Conservation (phyloP, 2,329 filamentous ascomycete genomes). For the Ophiostoma montium region DNA sequence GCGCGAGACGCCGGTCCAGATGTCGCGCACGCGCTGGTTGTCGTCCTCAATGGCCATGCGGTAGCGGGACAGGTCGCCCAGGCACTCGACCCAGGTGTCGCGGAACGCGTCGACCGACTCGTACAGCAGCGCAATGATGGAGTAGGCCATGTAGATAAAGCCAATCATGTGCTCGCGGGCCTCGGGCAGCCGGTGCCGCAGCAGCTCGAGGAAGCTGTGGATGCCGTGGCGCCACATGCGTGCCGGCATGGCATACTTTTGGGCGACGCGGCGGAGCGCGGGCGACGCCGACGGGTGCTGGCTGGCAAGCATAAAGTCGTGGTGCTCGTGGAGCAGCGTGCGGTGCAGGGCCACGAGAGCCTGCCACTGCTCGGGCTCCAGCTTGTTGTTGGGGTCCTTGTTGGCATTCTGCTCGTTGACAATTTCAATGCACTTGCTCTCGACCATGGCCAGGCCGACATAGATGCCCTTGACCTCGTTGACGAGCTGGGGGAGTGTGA, state of each 20-base stretch:
- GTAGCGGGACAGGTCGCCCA: conserved; percentile 75
- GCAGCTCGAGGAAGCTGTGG: conserved; percentile 65
- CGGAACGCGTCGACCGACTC: conserved; percentile 74
- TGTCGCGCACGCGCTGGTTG: conserved; percentile 58
- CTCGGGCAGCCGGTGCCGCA: conserved; percentile 58
- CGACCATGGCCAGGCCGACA: conserved; percentile 70
- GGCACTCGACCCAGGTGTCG: conserved; percentile 86
- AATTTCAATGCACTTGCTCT: conserved; percentile 75
- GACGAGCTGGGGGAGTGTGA: conserved; percentile 65
- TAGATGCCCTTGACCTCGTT: conserved; percentile 78
- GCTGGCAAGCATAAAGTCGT: conserved; percentile 74
- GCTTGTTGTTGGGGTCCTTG: conserved; percentile 26
- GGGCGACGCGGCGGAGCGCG: conserved; percentile 52
- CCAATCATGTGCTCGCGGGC: conserved; percentile 81
- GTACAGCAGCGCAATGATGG: conserved; percentile 74
- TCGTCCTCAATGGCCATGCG: conserved; percentile 85
- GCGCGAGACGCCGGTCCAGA: conserved; percentile 66
- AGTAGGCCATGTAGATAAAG: conserved; percentile 81
- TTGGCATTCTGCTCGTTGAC: conserved; percentile 44
- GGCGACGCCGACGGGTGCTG: conserved; percentile 70
- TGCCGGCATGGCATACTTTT: conserved; percentile 81
- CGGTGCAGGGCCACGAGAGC: conserved; percentile 69
- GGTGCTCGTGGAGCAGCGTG: conserved; percentile 67
- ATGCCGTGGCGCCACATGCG: conserved; percentile 93
- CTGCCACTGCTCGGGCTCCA: conserved; percentile 65